Conservation (phyloP, 192 early-diverging fungal genomes). For the Coemansia erecta region DNA sequence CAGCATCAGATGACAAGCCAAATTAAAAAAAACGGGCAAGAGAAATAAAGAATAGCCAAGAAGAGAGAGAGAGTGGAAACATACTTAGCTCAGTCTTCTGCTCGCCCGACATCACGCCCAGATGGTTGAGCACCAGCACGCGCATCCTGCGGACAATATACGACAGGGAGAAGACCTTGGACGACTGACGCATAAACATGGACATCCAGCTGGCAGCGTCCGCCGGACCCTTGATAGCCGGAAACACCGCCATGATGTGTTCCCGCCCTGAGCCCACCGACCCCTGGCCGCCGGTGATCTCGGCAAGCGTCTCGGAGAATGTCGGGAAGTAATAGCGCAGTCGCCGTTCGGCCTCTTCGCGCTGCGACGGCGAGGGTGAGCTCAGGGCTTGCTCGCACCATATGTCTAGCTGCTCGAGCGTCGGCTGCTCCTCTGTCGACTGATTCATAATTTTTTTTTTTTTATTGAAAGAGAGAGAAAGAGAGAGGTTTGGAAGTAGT, state of each 20-base stretch:
- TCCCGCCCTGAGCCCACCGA: slow-evolving; percentile 33
- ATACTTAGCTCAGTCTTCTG: slow-evolving; percentile 48
- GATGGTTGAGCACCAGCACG: slow-evolving; percentile 50
- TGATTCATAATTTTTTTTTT: slow-evolving; percentile 11
- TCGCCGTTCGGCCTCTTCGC: slow-evolving; percentile 65
- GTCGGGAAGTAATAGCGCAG: slow-evolving; percentile 81
- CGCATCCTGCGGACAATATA: slow-evolving; percentile 43
- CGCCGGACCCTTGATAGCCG: slow-evolving; percentile 48
- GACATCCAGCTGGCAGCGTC: slow-evolving; percentile 48
- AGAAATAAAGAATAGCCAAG: not conserved
- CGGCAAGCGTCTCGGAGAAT: slow-evolving; percentile 62
- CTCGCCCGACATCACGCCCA: slow-evolving; percentile 34
- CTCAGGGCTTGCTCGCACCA: slow-evolving; percentile 68
- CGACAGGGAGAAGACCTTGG: slow-evolving; percentile 41
- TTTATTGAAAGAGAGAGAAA: not conserved
- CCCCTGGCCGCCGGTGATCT: slow-evolving; percentile 38
- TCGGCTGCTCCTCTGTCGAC: slow-evolving; percentile 34
- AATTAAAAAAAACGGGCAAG: not conserved
- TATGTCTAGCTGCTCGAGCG: slow-evolving; percentile 51
- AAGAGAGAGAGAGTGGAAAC: slow-evolving; percentile 11
- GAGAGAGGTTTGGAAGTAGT: too few relatives aligned
- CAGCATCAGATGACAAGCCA: slow-evolving; percentile 5
- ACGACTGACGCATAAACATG: slow-evolving; percentile 50
- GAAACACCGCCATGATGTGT: slow-evolving; percentile 49
- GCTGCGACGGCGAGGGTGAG: slow-evolving; percentile 57